Evolutionary conservation across 306 rosid species (phyloP), one percentile per base, ranked within the genome.

Genomic region (Dalbergia cochinchinensis): DNA sequence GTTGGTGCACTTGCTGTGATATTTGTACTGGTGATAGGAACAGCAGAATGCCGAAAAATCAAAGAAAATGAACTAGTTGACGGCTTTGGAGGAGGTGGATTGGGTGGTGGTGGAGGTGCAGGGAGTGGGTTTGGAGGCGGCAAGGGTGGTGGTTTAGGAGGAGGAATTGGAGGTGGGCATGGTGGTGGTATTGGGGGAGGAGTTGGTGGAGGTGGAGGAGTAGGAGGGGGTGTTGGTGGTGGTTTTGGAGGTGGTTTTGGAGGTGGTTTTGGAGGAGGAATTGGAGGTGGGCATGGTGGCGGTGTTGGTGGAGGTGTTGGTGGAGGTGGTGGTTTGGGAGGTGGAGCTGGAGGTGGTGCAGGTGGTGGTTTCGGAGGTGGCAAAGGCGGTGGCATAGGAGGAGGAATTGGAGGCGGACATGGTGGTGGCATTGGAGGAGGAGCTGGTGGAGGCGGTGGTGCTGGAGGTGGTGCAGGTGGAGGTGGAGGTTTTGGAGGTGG

Each of bases 1-100:
- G 82, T 64, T 62, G 85, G 83, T 1, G 68, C 75, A 35, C 62
- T 90, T 82, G 85, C 74, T 73, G 73, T 90, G 79, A 54, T 87
- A 45, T 54, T 92, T 76, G 85, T 76, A 8, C 12, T 89, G 64
- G 82, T 88, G 62, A 66, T 85, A 18, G 84, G 86, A 37, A 66
- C 80, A 33, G 83, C 80, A 7, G 92, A 91, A 76, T 80, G 97
- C 85, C 63, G 91, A 42, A 80, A 71, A 71, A 0, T 82, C 4
- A 85, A 80, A 78, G 65, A 86, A 41, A 76, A 80, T 42, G 78
- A 85, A 19, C 10, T 63, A 3, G 47, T 72, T 22, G 78, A 73
- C 2, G 69, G 69, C 0, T 57, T 76, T 61, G 87, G 87, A 9
- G 78, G 81, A 33, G 83, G 41, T 22, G 71, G 77, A 14, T 22